These are phyloP conservation scores for Tolypocladium sp. DNA, from an alignment of 2,329 filamentous ascomycete genomes.

Conservation along the genomic window DNA sequence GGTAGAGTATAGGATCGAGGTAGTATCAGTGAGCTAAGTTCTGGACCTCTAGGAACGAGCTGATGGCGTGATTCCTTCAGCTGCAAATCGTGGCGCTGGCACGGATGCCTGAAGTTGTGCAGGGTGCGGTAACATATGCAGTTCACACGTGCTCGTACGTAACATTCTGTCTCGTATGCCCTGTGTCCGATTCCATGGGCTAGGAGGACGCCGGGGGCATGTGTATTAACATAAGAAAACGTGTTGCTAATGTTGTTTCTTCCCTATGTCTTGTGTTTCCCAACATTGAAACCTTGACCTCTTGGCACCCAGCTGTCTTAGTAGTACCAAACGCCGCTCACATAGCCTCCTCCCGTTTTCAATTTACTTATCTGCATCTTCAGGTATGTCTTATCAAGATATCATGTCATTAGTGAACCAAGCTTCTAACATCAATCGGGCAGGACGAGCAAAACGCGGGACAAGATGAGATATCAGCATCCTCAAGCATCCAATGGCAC, in stretches of 20 bases:
- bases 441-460: not conserved
- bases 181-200: not conserved
- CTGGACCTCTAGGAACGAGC: not conserved
- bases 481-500: not conserved
- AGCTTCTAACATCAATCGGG: not conserved
- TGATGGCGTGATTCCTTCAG: not conserved
- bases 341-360: not conserved
- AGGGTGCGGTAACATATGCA: not conserved
- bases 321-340: not conserved
- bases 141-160: not conserved
- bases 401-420: not conserved
- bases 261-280: not conserved
- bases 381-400: not conserved
- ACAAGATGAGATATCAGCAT: constrained; percentile 1
- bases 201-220: not conserved
- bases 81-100: not conserved
- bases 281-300: not conserved
- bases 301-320: not conserved
- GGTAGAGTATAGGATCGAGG: not conserved
- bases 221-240: not conserved
- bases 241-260: not conserved
- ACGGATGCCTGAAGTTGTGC: not conserved
- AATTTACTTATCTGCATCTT: not conserved
- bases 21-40: not conserved
- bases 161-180: not conserved